Conservation (phyloP, 306 rosid species). For the Lagenaria siceraria region DNA sequence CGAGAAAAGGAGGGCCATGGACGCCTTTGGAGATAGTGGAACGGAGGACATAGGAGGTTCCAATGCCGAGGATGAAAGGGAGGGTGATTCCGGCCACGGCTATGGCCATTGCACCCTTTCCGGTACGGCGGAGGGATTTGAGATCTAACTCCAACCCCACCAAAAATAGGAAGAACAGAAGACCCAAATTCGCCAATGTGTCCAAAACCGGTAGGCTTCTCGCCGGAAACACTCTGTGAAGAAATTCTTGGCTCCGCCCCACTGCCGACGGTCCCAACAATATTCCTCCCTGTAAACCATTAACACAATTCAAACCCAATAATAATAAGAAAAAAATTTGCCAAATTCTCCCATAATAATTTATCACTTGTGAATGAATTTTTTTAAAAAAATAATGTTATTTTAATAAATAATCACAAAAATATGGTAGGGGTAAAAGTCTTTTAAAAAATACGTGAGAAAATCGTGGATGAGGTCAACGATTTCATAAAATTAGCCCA, state of each 20-base stretch:
- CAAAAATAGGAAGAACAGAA: constrained; percentile 49
- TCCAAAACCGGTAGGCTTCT: constrained; percentile 52
- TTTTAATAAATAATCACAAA: too few relatives aligned
- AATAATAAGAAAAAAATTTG: too few relatives aligned
- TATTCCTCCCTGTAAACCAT: constrained; percentile 44
- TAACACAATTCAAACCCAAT: background rate
- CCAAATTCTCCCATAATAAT: too few relatives aligned
- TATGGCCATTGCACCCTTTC: constrained; percentile 40
- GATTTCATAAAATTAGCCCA: too few relatives aligned
- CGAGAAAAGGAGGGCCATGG: constrained; percentile 34
- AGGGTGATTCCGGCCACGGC: constrained; percentile 51
- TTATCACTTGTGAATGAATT: too few relatives aligned
- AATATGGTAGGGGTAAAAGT: too few relatives aligned
- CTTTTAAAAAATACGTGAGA: too few relatives aligned
- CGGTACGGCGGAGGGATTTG: constrained; percentile 34
- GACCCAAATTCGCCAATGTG: constrained; percentile 57
- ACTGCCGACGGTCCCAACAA: constrained; percentile 58
- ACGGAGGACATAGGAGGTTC: constrained; percentile 36
- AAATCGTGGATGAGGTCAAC: too few relatives aligned
- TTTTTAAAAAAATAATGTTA: too few relatives aligned
- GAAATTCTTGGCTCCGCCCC: constrained; percentile 29
- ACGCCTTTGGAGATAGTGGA: constrained; percentile 43
- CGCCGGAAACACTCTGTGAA: constrained; percentile 33
- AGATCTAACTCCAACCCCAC: constrained; percentile 56
- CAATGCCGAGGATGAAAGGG: constrained; percentile 58